phyloP scores from a whole-genome alignment of 1,284 basidiomycete genomes.

The Sanguinoderma infundibulare region DNA sequence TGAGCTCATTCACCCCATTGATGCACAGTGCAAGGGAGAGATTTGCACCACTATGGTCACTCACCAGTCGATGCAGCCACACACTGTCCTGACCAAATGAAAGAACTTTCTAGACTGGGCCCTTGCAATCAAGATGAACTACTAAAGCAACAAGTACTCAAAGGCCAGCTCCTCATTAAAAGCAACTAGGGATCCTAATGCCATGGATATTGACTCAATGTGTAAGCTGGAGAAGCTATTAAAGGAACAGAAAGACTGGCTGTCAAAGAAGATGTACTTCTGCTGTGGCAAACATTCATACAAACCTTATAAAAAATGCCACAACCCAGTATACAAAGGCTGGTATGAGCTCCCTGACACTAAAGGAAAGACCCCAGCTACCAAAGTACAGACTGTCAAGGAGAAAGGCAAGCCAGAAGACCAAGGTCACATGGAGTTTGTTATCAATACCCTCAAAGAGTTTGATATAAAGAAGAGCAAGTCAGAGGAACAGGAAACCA shows the following conservation, averaged over 20 bases:
- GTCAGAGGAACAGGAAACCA: neutral
- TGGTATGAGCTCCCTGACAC: neutral
- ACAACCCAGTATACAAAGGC: neutral
- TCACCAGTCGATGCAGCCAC: neutral
- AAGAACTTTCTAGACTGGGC: neutral
- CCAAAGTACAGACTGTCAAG: slow-evolving; percentile 41
- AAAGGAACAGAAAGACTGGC: neutral
- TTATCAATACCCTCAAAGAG: neutral
- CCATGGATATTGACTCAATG: neutral
- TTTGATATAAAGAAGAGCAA: neutral
- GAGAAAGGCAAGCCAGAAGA: no score
- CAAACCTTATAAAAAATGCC: neutral
- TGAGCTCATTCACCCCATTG: neutral
- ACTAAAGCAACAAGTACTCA: neutral
- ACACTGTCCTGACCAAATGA: neutral
- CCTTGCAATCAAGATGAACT: neutral
- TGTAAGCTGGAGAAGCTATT: neutral
- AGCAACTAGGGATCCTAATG: neutral
- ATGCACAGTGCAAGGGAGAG: neutral
- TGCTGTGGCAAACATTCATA: neutral
- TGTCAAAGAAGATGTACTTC: neutral
- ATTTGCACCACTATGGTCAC: neutral
- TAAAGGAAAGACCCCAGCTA: slow-evolving; percentile 35
- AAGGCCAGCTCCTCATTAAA: no score
- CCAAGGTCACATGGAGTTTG: no score